These are phyloP conservation scores for Pleurotus eryngii DNA, from an alignment of 768 basidiomycete species.

Conservation along the genomic window DNA sequence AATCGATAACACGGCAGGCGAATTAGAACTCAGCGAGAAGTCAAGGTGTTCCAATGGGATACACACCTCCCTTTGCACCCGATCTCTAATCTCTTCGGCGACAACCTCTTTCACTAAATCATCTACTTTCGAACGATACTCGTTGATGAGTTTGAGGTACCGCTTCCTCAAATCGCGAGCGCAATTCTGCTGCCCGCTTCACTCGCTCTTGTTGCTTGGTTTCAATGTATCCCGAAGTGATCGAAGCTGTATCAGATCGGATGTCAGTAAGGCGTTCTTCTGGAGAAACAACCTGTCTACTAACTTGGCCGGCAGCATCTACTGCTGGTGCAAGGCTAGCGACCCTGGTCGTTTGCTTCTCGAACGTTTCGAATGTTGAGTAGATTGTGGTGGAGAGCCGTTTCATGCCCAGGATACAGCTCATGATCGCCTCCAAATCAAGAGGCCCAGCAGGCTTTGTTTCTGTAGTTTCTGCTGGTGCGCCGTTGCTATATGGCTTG, in stretches of 20 bases:
- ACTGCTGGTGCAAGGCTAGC: constrained; percentile 41
- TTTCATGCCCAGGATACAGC: constrained; percentile 2
- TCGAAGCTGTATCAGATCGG: constrained; percentile 33
- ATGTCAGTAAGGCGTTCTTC: constrained; percentile 9
- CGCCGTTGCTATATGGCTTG: no score
- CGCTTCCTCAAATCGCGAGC: constrained; percentile 29
- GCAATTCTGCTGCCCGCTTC: constrained; percentile 32
- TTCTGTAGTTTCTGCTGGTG: no score
- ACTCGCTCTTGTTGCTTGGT: constrained; percentile 37
- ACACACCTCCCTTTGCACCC: constrained; percentile 41
- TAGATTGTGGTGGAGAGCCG: constrained; percentile 22
- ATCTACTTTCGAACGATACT: constrained; percentile 31
- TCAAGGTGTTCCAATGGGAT: neutral
- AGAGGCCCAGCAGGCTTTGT: neutral
- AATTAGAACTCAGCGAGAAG: neutral
- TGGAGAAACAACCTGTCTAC: constrained; percentile 9
- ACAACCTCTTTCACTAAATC: constrained; percentile 32
- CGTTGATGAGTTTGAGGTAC: constrained; percentile 39
- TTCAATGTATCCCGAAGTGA: constrained; percentile 29
- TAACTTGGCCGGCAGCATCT: constrained; percentile 41
- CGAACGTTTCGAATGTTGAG: constrained; percentile 41
- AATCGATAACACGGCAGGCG: neutral
- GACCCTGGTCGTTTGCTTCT: constrained; percentile 41
- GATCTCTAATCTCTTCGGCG: constrained; percentile 32
- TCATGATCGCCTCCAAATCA: neutral